Evolutionary conservation across 768 basidiomycete species (phyloP).

Genomic region (Pleurotus ostreatus): DNA sequence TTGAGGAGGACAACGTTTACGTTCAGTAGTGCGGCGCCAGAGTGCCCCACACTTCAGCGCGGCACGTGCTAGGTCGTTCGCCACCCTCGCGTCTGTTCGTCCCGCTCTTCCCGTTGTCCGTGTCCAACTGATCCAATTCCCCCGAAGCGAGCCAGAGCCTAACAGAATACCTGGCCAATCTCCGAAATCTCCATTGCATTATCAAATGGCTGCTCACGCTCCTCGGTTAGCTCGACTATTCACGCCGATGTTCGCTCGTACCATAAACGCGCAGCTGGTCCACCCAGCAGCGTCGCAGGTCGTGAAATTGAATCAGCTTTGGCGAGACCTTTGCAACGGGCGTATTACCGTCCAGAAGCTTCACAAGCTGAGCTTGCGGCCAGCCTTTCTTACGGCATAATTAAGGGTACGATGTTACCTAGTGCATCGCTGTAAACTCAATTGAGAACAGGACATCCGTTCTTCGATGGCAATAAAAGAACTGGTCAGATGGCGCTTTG

Average conservation of each 20-base stretch:
- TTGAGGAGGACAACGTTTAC: too few species aligned
- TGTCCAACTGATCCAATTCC: too few species aligned
- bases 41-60: too few species aligned
- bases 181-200: too few species aligned
- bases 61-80: too few species aligned
- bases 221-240: conserved; percentile 26
- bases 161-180: too few species aligned
- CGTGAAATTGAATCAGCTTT: conserved; percentile 27
- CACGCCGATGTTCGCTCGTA: conserved; percentile 20
- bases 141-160: too few species aligned
- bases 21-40: too few species aligned
- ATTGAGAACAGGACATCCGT: conserved; percentile 21
- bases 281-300: conserved; percentile 20
- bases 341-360: conserved; percentile 24
- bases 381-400: conserved; percentile 24
- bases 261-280: conserved; percentile 29
- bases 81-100: too few species aligned
- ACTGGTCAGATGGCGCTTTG: conserved; percentile 16
- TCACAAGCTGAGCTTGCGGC: conserved; percentile 23
- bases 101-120: too few species aligned
- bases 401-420: neutral
- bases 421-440: neutral
- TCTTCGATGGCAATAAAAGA: conserved; percentile 25
- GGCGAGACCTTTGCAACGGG: conserved; percentile 20
- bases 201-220: conserved; percentile 11